phyloP scores from a whole-genome alignment of 805 yeast species.

The Helenozyma rhizophorensis region DNA sequence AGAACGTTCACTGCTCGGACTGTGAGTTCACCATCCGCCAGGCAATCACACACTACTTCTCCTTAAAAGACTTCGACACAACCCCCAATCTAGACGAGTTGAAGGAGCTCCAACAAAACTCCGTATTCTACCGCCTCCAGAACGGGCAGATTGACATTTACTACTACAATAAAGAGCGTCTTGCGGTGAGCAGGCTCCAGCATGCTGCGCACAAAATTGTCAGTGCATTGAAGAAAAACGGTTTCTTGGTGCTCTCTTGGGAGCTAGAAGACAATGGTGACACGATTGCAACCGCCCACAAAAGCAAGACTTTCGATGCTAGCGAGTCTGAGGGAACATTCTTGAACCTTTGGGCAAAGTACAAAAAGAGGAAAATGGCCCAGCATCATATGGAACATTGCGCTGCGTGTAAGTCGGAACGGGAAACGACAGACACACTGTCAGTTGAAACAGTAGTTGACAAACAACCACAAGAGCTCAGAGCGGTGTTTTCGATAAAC shows the following conservation, averaged over 20 bases:
- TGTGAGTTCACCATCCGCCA: constrained; percentile 40
- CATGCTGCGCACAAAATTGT: constrained; percentile 20
- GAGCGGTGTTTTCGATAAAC: constrained; percentile 52
- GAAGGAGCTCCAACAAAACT: constrained; percentile 6
- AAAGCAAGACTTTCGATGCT: constrained; percentile 1
- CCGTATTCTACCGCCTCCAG: constrained; percentile 15
- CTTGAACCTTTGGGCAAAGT: constrained; percentile 12
- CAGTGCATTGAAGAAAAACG: constrained; percentile 25
- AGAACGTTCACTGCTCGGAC: constrained; percentile 53
- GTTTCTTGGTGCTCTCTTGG: constrained; percentile 37
- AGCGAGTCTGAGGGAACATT: too few relatives aligned
- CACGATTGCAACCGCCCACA: constrained; percentile 4
- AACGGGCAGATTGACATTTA: constrained; percentile 24
- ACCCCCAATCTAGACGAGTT: constrained; percentile 6
- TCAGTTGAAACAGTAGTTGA: too few relatives aligned
- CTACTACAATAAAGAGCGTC: constrained; percentile 14
- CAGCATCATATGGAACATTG: constrained; percentile 41
- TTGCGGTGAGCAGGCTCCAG: constrained; percentile 9
- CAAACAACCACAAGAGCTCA: constrained; percentile 17
- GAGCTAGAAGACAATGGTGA: constrained; percentile 21
- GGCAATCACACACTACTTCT: constrained; percentile 20
- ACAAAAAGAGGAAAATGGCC: constrained; percentile 13
- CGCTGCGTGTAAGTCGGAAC: constrained; percentile 32
- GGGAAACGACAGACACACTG: not conserved
- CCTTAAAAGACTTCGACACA: constrained; percentile 9